Evolutionary conservation across 768 basidiomycete genomes (phyloP), one percentile per base, ranked within the genome.

Genomic region (Lactarius deliciosus): DNA sequence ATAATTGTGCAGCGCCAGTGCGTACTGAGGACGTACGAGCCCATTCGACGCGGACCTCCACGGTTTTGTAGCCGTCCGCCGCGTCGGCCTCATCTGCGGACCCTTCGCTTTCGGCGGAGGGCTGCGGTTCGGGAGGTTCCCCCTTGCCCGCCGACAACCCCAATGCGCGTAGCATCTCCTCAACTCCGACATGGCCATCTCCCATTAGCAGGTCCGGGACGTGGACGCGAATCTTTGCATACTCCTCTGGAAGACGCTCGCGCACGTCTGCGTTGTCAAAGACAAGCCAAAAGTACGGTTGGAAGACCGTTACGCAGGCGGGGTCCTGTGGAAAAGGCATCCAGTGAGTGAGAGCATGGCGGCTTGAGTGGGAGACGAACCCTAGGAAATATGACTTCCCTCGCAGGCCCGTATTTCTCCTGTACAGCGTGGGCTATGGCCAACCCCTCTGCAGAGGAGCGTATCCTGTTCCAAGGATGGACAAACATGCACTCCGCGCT

Each of bases 141-240:
- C 53, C 61, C 0, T 41, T 25, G 32, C 20, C 34, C 41, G 34
- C 11, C n/a, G 61, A 54, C 1, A 53, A 22, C 18, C 58, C 66
- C 20, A 68, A 25, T 25, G 5, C 66, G 6, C 56, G 67, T 28
- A 65, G 34, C 68, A 70, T 60, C 2, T 65, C 68, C 13, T 68
- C 67, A n/a, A 70, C 10, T 5, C 69, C 69, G 11, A 65, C 53
- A 25, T 69, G 59, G 16, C 64, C 68, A 20, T 69, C 69, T 30
- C 57, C 11, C 8, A 9, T 34, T 7, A 55, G 65, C 11, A 60
- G 4, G 41, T 56, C 63, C 11, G 61, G 7, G n/a, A 70, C 57
- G n/a, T 30, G 22, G 16, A 69, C 30, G 32, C 58, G 32, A 11
- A 70, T 25, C 25, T 20, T 45, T 4, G 18, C 32, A 0, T 10